Conservation (phyloP, 805 yeast genomes). For the Clavispora carvajalis region DNA sequence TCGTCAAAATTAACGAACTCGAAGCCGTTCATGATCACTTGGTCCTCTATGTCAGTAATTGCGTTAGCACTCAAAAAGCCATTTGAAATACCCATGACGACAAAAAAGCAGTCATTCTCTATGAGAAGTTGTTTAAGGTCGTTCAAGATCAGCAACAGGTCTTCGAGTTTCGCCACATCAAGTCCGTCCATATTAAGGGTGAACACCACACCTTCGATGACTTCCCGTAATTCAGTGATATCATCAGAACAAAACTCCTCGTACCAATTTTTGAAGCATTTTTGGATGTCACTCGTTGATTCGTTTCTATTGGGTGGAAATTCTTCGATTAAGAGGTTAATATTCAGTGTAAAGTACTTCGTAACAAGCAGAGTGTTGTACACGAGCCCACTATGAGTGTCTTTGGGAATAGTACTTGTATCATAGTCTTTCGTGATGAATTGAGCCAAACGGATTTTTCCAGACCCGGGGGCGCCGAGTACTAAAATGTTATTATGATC, state of each 20-base stretch:
- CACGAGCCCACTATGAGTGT: conserved; percentile 30
- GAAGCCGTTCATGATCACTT: conserved; percentile 32
- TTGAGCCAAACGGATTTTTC: conserved; percentile 31
- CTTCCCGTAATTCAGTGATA: conserved; percentile 40
- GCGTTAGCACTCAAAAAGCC: conserved; percentile 7
- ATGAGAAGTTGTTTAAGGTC: conserved; percentile 9
- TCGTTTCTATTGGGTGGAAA: conserved; percentile 20
- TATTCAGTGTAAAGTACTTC: conserved; percentile 26
- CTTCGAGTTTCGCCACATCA: conserved; percentile 18
- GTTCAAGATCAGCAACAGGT: conserved; percentile 9
- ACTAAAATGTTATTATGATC: conserved; percentile 37
- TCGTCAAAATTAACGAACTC: conserved; percentile 36
- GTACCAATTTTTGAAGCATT: conserved; percentile 30
- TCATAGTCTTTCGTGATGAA: conserved; percentile 23
- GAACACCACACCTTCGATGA: conserved; percentile 41
- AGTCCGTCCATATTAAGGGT: conserved; percentile 27
- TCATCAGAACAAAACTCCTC: conserved; percentile 35
- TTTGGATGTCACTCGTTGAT: conserved; percentile 7
- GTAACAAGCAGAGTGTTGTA: conserved; percentile 22
- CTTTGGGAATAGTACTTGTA: conserved; percentile 29
- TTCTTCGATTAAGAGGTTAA: conserved; percentile 35
- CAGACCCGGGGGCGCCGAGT: conserved; percentile 39
- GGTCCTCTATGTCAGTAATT: conserved; percentile 34
- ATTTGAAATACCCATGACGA: conserved; percentile 25
- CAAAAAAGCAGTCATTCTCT: conserved; percentile 25